A percentile compares a stretch with the other conserved stretches of the same genome.
These are phyloP conservation scores for Suhomyces panamericanus DNA, from an alignment of 1,139 yeast genomes.

Conservation along the genomic window DNA sequence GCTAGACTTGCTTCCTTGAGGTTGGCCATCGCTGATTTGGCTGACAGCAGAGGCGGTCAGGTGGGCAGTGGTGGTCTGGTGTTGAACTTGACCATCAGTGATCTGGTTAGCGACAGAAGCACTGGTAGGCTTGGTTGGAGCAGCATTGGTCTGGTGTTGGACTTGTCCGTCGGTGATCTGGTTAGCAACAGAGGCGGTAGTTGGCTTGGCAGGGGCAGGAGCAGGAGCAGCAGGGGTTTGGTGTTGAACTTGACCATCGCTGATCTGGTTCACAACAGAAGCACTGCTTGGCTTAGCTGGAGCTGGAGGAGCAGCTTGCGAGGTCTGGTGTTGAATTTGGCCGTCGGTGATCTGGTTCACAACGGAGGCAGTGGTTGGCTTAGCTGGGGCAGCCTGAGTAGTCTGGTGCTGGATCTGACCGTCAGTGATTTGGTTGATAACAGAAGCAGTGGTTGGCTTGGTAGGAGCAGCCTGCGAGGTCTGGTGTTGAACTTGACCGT, in stretches of 20 bases:
- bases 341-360: constrained; percentile 33
- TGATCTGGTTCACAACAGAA: constrained; percentile 35
- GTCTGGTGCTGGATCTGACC: constrained; percentile 43
- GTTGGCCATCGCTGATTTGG: constrained; percentile 41
- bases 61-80: constrained; percentile 22
- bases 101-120: constrained; percentile 29
- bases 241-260: constrained; percentile 44
- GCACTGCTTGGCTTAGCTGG: constrained; percentile 34
- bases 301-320: constrained; percentile 23
- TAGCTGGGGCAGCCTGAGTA: constrained; percentile 25
- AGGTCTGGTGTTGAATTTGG: constrained; percentile 29
- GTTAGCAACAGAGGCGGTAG: constrained; percentile 19
- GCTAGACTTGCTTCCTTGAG: constrained; percentile 22
- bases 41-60: constrained; percentile 27
- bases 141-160: constrained; percentile 41
- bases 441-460: constrained; percentile 28
- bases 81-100: constrained; percentile 43
- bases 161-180: constrained; percentile 45
- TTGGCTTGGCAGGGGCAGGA: constrained; percentile 17
- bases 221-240: constrained; percentile 38
- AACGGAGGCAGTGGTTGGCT: constrained; percentile 26
- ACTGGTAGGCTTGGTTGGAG: constrained; percentile 13
- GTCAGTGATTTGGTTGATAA: constrained; percentile 26
- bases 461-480: constrained; percentile 18
- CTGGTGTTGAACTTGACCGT: constrained; percentile 44